A percentile compares a stretch with the other conserved stretches of the same genome.
Evolutionary conservation across 192 early-diverging fungal species (phyloP).

Genomic region (Coemansia asiatica): DNA sequence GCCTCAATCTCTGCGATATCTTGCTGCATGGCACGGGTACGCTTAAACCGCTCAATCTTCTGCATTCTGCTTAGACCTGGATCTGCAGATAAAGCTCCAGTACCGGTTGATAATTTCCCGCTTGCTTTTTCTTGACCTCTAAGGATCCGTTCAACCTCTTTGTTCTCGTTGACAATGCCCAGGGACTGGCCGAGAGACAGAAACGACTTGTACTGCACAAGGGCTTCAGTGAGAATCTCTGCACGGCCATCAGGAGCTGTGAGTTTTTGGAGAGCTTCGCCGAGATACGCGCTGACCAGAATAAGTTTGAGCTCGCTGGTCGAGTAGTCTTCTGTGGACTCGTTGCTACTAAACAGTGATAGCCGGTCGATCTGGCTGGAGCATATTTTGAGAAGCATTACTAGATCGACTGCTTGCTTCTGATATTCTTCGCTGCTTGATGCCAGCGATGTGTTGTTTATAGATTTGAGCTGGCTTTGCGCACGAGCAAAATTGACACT

Average conservation of each 20-base stretch:
- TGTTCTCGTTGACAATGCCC: constrained; percentile 22
- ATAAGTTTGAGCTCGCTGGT: constrained; percentile 71
- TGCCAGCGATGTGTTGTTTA: constrained; percentile 23
- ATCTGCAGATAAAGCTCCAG: not conserved
- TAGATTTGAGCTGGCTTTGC: constrained; percentile 31
- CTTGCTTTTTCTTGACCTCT: constrained; percentile 38
- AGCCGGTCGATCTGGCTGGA: constrained; percentile 49
- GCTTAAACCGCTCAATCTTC: constrained; percentile 55
- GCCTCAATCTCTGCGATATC: constrained; percentile 75
- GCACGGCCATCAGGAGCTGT: constrained; percentile 6
- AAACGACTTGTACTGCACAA: constrained; percentile 25
- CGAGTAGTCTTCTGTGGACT: constrained; percentile 83
- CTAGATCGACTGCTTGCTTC: constrained; percentile 15
- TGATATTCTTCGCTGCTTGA: constrained; percentile 49
- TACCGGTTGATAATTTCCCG: constrained; percentile 17
- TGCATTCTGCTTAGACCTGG: constrained; percentile 29
- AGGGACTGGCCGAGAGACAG: constrained; percentile 22
- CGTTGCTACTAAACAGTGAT: constrained; percentile 82
- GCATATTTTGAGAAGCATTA: constrained; percentile 25
- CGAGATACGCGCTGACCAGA: constrained; percentile 34
- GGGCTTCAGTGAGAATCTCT: constrained; percentile 21
- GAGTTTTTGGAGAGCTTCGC: constrained; percentile 42
- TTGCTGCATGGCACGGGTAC: constrained; percentile 69
- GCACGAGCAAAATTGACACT: constrained; percentile 38
- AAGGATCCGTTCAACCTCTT: constrained; percentile 63